A percentile compares a stretch with the other conserved stretches of the same genome.
Evolutionary conservation across 148 eudicot genomes (phyloP).

Genomic region (Cornus kousa): DNA sequence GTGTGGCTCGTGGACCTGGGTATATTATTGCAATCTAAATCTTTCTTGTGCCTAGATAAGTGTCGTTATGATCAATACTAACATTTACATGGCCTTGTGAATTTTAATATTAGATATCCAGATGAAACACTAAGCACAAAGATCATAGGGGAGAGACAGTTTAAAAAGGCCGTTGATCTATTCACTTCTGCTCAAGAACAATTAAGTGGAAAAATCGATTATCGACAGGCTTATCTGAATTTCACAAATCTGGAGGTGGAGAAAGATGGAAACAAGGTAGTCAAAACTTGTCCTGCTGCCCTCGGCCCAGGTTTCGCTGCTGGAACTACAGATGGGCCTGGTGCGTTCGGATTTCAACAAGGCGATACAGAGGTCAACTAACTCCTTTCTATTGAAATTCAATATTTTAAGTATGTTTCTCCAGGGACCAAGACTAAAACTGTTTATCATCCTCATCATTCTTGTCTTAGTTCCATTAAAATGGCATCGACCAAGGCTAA

Average conservation of each 20-base stretch:
- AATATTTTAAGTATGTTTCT: too few species aligned
- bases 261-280: slow-evolving; percentile 22
- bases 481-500: too few species aligned
- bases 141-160: slow-evolving; percentile 42
- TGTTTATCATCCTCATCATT: too few species aligned
- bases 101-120: slow-evolving; percentile 24
- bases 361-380: slow-evolving; percentile 35
- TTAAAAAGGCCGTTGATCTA: slow-evolving; percentile 31
- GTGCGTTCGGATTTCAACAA: slow-evolving; percentile 36
- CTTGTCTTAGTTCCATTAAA: not conserved
- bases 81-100: not conserved
- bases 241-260: slow-evolving; percentile 33
- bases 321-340: slow-evolving; percentile 50
- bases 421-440: too few species aligned
- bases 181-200: slow-evolving; percentile 32
- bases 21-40: not conserved
- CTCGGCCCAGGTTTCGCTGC: slow-evolving; percentile 45
- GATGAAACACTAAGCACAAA: slow-evolving; percentile 41
- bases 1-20: slow-evolving; percentile 47
- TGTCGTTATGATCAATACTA: not conserved
- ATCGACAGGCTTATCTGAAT: slow-evolving; percentile 24
- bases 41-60: not conserved
- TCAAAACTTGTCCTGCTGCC: slow-evolving; percentile 41
- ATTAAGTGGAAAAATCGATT: slow-evolving; percentile 37
- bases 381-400: too few species aligned